Evolutionary conservation across 2,329 filamentous ascomycete species (phyloP).

Genomic region (Aspergillus sp.): DNA sequence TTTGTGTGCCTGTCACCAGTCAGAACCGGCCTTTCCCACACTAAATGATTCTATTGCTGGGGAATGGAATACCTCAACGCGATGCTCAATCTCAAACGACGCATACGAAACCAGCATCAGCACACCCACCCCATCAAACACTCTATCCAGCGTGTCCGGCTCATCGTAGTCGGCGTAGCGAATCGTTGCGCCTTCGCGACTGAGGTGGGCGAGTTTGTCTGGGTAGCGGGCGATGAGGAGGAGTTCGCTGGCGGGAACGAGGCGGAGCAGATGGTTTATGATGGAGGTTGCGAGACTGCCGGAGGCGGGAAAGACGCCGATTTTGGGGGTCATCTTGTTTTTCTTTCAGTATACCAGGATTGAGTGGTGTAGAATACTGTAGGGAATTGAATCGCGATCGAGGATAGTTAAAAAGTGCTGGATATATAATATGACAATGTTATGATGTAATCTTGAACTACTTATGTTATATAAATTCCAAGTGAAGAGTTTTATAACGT

Average conservation of each 20-base stretch:
- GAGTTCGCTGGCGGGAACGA: constrained; percentile 40
- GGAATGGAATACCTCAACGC: constrained; percentile 30
- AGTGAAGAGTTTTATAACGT: too few species aligned
- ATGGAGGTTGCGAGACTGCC: constrained; percentile 49
- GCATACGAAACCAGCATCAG: constrained; percentile 53
- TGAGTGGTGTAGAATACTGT: neutral
- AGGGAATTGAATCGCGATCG: neutral
- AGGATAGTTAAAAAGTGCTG: neutral
- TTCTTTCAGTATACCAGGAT: neutral
- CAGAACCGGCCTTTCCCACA: neutral
- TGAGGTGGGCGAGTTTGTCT: constrained; percentile 10
- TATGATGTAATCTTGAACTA: neutral
- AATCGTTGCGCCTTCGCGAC: constrained; percentile 16
- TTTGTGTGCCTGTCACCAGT: constrained; percentile 30
- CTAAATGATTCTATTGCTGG: too few species aligned
- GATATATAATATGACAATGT: neutral
- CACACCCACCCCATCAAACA: constrained; percentile 45
- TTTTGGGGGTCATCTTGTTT: constrained; percentile 12
- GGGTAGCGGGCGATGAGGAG: constrained; percentile 41
- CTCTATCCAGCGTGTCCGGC: constrained; percentile 38
- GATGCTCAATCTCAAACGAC: constrained; percentile 43
- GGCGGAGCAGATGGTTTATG: constrained; percentile 42
- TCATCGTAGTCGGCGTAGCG: constrained; percentile 47
- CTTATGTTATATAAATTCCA: too few species aligned
- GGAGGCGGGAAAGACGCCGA: constrained; percentile 43